A percentile compares a stretch with the other conserved stretches of the same genome.
Evolutionary conservation across 108 stramenopile genomes (phyloP).

Genomic region (Nitzschia sp.): DNA sequence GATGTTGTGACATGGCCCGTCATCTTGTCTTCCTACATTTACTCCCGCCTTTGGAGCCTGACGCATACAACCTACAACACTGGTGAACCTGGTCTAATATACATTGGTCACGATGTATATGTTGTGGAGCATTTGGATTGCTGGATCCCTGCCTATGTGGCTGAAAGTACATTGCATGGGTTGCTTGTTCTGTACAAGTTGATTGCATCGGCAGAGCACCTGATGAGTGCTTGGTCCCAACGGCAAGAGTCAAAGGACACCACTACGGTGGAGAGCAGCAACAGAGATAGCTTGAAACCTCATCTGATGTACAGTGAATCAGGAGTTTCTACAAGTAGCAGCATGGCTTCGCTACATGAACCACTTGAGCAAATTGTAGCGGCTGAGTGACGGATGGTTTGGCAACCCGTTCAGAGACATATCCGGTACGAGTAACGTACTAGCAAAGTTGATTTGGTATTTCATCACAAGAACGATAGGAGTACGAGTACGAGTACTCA

Average conservation of each 20-base stretch:
- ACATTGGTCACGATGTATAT: constrained; percentile 58
- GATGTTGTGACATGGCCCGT: constrained; percentile 37
- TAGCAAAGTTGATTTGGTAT: too few relatives aligned
- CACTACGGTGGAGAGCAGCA: not conserved
- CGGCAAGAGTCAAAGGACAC: not conserved
- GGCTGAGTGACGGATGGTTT: too few relatives aligned
- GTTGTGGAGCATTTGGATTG: constrained; percentile 42
- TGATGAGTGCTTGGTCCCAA: not conserved
- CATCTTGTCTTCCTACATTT: constrained; percentile 38
- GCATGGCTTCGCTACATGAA: not conserved
- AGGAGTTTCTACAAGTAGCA: constrained; percentile 14
- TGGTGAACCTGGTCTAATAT: constrained; percentile 33
- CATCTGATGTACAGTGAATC: constrained; percentile 25
- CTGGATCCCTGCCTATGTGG: constrained; percentile 50
- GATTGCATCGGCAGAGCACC: not conserved
- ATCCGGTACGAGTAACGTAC: too few relatives aligned
- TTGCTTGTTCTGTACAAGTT: constrained; percentile 30
- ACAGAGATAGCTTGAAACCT: not conserved
- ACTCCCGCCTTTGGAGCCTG: constrained; percentile 48
- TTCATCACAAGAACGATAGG: too few relatives aligned
- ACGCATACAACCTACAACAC: constrained; percentile 47
- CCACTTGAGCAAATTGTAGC: too few relatives aligned
- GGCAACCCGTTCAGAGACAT: too few relatives aligned
- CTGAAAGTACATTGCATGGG: constrained; percentile 41
- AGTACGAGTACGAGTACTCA: too few relatives aligned